Evolutionary conservation across 2,329 filamentous ascomycete genomes (phyloP).

Genomic region (Fusarium sp.): DNA sequence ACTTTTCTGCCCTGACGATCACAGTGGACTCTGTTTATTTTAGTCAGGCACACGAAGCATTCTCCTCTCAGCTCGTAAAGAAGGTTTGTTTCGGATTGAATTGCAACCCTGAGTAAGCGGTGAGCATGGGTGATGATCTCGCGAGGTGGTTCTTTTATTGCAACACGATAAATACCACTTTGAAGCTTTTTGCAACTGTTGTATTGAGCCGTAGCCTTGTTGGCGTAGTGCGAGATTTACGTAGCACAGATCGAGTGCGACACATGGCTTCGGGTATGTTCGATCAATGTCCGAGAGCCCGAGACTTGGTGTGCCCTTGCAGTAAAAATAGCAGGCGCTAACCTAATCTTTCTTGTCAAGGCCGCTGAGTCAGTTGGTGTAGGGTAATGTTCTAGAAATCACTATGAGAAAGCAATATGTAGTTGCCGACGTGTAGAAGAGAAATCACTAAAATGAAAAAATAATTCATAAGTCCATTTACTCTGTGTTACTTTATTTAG

Average conservation of each 20-base stretch:
- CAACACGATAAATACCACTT: background rate
- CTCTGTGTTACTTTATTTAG: too few species aligned
- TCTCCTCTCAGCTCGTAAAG: slow-evolving; percentile 14
- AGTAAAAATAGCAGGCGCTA: background rate
- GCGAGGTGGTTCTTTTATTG: background rate
- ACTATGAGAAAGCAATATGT: fast-evolving
- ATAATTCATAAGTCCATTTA: too few species aligned
- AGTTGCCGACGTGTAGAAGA: background rate
- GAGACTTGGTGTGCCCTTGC: background rate
- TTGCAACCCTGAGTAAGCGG: background rate
- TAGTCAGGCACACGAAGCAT: slow-evolving; percentile 12
- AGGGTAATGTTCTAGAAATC: background rate
- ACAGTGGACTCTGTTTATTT: background rate
- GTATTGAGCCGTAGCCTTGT: background rate
- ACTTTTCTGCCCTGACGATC: slow-evolving; percentile 15
- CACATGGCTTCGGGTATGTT: background rate
- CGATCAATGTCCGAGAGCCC: background rate
- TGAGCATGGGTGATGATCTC: background rate
- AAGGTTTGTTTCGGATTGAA: slow-evolving; percentile 3
- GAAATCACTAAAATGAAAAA: background rate
- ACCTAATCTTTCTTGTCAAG: fast-evolving
- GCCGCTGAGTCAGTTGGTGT: background rate
- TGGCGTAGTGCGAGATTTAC: background rate
- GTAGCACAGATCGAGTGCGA: background rate
- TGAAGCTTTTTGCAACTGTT: background rate